Base-by-base conservation (phyloP, 164 flowering plant genomes). In the Sextonia rubra region DNA sequence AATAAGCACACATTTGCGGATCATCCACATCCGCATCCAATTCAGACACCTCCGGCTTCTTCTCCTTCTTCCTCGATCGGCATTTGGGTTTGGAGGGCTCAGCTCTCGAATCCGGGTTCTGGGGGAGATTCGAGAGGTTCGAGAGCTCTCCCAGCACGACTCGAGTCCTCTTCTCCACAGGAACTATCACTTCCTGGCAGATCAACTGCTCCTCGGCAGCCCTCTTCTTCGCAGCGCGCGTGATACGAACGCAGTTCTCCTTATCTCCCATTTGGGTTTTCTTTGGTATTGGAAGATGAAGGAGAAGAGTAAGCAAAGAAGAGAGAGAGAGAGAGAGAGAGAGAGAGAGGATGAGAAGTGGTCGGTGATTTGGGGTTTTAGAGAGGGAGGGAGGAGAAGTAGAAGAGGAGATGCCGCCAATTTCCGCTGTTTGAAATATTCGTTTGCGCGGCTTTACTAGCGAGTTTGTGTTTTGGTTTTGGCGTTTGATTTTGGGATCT, bases 71-170 rank as follows among this genome's bases (percentile, higher is more conserved):
- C 61, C 69, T 52, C n/a, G 71, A 49, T 17, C 44, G 49, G 48
- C 65, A 29, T 23, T 47, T 27, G 12, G 12, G 69, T 15, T 81
- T 74, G 3, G 67, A 18, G 24, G 47, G 63, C 17, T 30, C 72
- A 5, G 20, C 17, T 32, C 24, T 76, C 4, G 79, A 63, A 30
- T 23, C 47, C 61, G 15, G 76, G 69, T 26, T 64, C 58, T 22
- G 47, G 25, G 20, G 69, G 5, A 67, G 17, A 52, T 52, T 77
- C 64, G 64, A 15, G 7, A 71, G 37, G 76, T 85, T 87, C 14
- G 86, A 76, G 68, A 89, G 74, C 66, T 89, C 90, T 6, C 88
- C 89, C 29, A 89, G 75, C 6, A 77, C 85, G 15, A 81, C 88
- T 27, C 89, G 78, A 62, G 80, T 82, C 80, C 83, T 87, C 9